Conservation (phyloP, 2,329 filamentous ascomycete species). For the Alternaria angustiovoidea region DNA sequence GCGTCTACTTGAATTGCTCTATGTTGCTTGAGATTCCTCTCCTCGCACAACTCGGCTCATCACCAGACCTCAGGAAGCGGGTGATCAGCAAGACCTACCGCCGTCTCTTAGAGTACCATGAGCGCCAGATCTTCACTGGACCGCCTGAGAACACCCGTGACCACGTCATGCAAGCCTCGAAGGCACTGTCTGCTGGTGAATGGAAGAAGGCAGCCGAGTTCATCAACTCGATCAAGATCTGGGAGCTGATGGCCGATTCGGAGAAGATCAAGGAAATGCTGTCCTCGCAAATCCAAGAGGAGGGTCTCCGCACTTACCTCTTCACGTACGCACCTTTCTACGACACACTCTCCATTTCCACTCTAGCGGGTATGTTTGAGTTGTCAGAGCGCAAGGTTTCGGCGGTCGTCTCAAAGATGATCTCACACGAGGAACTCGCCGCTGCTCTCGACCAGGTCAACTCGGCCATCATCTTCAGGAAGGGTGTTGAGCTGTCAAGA, state of each 20-base stretch:
- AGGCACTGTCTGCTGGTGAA: constrained; percentile 93
- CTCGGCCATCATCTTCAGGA: constrained; percentile 96
- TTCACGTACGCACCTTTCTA: constrained; percentile 99
- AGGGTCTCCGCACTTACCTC: constrained; percentile 96
- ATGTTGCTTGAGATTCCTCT: constrained; percentile 99
- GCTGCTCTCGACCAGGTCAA: constrained; percentile 98
- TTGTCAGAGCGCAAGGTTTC: constrained; percentile 87
- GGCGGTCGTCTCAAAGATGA: constrained; percentile 99
- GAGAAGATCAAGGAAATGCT: constrained; percentile 98
- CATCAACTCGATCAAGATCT: constrained; percentile 99
- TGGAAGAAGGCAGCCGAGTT: constrained; percentile 97
- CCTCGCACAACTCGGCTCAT: constrained; percentile 94
- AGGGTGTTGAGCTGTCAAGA: constrained; percentile 96
- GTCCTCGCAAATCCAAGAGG: constrained; percentile 96
- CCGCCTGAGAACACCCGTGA: constrained; percentile 98
- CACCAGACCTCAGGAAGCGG: constrained; percentile 95
- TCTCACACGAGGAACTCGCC: constrained; percentile 96
- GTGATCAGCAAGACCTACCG: constrained; percentile 99
- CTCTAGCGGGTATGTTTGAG: constrained; percentile 94
- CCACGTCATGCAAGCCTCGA: constrained; percentile 98
- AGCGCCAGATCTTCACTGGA: constrained; percentile 98
- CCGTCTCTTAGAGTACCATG: constrained; percentile 98
- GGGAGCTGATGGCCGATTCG: constrained; percentile 93
- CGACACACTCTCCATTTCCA: constrained; percentile 88
- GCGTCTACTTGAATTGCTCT: constrained; percentile 97